phyloP scores from a whole-genome alignment of 345 rosid species.

The Gossypium anomalum region DNA sequence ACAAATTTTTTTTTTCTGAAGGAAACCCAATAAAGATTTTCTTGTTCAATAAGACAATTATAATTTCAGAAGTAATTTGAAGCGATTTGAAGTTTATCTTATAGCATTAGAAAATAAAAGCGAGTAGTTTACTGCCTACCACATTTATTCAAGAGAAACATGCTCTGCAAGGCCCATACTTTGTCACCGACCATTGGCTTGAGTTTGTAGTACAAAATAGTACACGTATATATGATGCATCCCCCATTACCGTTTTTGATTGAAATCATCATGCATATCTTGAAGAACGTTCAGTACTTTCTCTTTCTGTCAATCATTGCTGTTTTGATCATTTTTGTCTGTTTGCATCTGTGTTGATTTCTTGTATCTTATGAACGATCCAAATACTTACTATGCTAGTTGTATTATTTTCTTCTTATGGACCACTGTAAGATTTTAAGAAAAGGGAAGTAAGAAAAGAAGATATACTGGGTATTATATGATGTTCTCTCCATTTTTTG shows the following conservation, averaged over 20 bases:
- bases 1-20: background rate
- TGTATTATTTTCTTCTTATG: background rate
- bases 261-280: conserved; percentile 2
- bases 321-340: conserved; percentile 21
- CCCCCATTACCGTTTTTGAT: conserved; percentile 19
- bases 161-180: conserved; percentile 26
- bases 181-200: conserved; percentile 23
- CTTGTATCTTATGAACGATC: background rate
- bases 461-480: background rate
- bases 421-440: background rate
- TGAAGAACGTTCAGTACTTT: conserved; percentile 22
- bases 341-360: conserved; percentile 10
- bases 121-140: background rate
- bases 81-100: background rate
- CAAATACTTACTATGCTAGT: background rate
- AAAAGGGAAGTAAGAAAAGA: background rate
- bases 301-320: conserved; percentile 27
- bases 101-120: background rate
- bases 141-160: conserved; percentile 12
- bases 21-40: background rate
- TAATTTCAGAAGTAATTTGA: background rate
- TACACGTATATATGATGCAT: conserved; percentile 20
- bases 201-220: conserved; percentile 27
- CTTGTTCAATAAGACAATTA: background rate
- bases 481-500: background rate